Evolutionary conservation across 2,329 filamentous ascomycete species (phyloP), one percentile per base, ranked within the genome.

Genomic region (Fusarium acutatum): DNA sequence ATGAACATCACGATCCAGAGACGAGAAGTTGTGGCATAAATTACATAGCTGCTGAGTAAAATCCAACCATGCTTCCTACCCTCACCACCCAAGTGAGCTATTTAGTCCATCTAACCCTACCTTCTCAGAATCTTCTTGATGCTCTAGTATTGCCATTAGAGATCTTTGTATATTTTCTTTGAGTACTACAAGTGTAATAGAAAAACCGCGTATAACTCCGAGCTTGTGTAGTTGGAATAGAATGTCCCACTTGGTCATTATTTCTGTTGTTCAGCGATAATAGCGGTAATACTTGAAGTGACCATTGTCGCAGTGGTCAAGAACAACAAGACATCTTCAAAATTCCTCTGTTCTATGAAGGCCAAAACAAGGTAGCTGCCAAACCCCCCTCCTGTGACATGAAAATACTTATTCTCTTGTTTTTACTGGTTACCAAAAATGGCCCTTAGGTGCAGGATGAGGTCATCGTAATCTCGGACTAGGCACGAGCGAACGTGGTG

Each of bases 1-100:
- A 69, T 74, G 72, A 56, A 49, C 20, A 63, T 74, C 0, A 74
- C 13, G 17, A 72, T 73, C 4, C 64, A 71, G 7, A 47, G 37
- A n/a, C 63, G 71, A 8, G 52, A 64, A 3, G 15, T n/a, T 5
- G 10, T 18, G 6, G 52, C 44, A 40, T 59, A 18, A 26, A 10
- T 1, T 20, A 13, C 0, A 3, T 22, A 15, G 15, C 3, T 3
- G 6, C 18, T 9, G 1, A 18, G n/a, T n/a, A 7, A 3, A 13
- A 22, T 18, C n/a, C n/a, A n/a, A n/a, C n/a, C n/a, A n/a, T n/a
- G n/a, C n/a, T n/a, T n/a, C n/a, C n/a, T n/a, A n/a, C n/a, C n/a
- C n/a, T n/a, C n/a, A n/a, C n/a, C n/a, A n/a, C n/a, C n/a, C n/a
- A n/a, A n/a, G n/a, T n/a, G n/a, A n/a, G n/a, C n/a, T n/a, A n/a